Percentiles rank a stretch among this genome's conserved stretches.
Conservation (phyloP, 225 moss, liverwort and hornwort genomes). For the Ulota crispa region DNA sequence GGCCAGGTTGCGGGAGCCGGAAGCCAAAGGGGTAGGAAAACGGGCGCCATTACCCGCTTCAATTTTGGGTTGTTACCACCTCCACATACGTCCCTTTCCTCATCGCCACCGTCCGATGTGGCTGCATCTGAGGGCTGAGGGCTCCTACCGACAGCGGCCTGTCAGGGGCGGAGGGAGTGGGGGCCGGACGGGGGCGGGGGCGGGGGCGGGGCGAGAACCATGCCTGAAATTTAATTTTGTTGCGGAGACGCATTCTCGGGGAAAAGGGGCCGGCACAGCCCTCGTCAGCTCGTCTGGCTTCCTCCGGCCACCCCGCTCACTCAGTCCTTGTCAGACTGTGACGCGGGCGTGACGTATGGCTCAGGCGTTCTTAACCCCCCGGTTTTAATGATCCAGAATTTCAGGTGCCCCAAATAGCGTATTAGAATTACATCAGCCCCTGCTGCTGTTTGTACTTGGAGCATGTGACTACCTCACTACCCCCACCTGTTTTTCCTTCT, state of each 20-base stretch:
- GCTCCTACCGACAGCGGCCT: constrained; percentile 33
- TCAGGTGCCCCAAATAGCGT: not conserved
- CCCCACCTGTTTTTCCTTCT: not conserved
- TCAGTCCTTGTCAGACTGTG: not conserved
- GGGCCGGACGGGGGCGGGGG: too few relatives aligned
- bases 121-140: accelerated
- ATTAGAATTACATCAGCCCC: too few relatives aligned
- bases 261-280: not conserved
- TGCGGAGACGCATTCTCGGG: not conserved
- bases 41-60: not conserved
- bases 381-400: not conserved
- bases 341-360: constrained; percentile 15
- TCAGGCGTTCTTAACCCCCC: not conserved
- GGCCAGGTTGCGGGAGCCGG: constrained; percentile 38
- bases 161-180: not conserved
- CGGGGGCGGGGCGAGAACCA: constrained; percentile 29
- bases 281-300: not conserved
- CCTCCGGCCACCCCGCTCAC: not conserved
- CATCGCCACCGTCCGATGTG: not conserved
- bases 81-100: not conserved
- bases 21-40: not conserved
- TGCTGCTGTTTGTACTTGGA: too few relatives aligned
- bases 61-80: not conserved
- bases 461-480: not conserved
- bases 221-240: not conserved